Base-by-base conservation (phyloP, 2,329 filamentous ascomycete species). In the Penicillium freii region DNA sequence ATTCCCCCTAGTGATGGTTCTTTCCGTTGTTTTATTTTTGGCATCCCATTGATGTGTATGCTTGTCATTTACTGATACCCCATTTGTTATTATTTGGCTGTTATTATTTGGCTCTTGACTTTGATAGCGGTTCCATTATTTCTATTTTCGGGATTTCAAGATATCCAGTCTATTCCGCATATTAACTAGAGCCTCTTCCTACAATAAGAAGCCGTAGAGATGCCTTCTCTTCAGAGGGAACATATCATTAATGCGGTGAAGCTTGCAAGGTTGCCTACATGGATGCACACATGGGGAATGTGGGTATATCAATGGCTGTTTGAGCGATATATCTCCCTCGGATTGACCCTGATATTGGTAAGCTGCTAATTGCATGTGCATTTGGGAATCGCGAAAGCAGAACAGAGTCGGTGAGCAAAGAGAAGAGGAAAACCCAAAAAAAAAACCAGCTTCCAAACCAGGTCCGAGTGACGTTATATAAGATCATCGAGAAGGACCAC, bases 401-500 rank as follows among this genome's bases (percentile, higher is more conserved):
- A 31, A 42, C 9, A 9, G 9, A 40, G 23, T 39, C 11, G 10
- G 10, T 5, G 11, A 15, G 19, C 7, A 19, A n/a, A 49, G 33
- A 8, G n/a, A 19, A 5, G 15, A 17, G 36, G 1, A 0, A 3
- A 17, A 19, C 10, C 11, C 11, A 29, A 29, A 27, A 29, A 29
- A 29, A 31, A 10, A 39, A 31, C n/a, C 13, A 25, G 5, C 19
- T 42, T 33, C 13, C 15, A 23, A n/a, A 38, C 8, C 19, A 44
- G 4, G 17, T 6, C 29, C 31, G 11, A 40, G 29, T 25, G 7
- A n/a, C 8, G 40, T 34, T 54, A 49, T 59, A 50, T 3, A 46
- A 43, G 46, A 51, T 54, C 34, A 65, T 44, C 59, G 62, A 23
- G 48, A 10, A 34, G 53, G 59, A 27, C 57, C 56, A 57, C 54